Evolutionary conservation across 2,329 filamentous ascomycete genomes (phyloP), one percentile per base, ranked within the genome.

Genomic region (Coniochaeta sp.): DNA sequence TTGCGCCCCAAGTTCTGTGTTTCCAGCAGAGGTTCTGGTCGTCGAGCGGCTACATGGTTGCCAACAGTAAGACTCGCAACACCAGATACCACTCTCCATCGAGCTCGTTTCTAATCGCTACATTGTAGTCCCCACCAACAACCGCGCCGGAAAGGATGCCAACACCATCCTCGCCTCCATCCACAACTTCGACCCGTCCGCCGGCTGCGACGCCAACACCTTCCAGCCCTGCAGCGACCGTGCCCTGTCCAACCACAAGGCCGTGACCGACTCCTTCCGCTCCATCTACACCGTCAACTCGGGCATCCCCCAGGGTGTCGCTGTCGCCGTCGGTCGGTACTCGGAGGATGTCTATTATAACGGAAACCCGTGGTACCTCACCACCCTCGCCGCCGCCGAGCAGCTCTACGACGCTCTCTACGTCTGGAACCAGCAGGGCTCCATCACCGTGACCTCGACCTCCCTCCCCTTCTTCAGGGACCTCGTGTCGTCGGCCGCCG

Each of bases 331-430:
- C 6, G 86, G 86, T 42, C 74, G 86, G 54, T 89, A 90, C 62
- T 68, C 82, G 0, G 85, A 89, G 65, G 88, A 95, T 59, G 68
- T 74, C 4, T 94, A 92, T 68, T 86, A 85, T 66, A 81, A 81
- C 54, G 88, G 87, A 1, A 91, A 94, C 65, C 89, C 89, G 1
- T 94, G 89, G 89, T 88, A 90, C 60, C 75, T 92, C 12, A 79
- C 79, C 59, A 92, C 86, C 1, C 74, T 90, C 27, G 87, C 87
- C 1, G 87, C 87, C 0, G 89, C 88, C 3, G 89, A 94, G 67
- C 85, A 88, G 63, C 77, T 95, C 3, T 92, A 91, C 64, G 84
- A 87, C 59, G 85, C 89, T 1, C 61, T 91, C 1, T 84, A 85
- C 57, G 82, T 86, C 48, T 92, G 87, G 86, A 75, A 85, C 55